Percentiles rank a stretch among this genome's conserved stretches.
These are phyloP conservation scores for Nectriaceae sp. DNA, from an alignment of 2,329 filamentous ascomycete species.

Conservation along the genomic window DNA sequence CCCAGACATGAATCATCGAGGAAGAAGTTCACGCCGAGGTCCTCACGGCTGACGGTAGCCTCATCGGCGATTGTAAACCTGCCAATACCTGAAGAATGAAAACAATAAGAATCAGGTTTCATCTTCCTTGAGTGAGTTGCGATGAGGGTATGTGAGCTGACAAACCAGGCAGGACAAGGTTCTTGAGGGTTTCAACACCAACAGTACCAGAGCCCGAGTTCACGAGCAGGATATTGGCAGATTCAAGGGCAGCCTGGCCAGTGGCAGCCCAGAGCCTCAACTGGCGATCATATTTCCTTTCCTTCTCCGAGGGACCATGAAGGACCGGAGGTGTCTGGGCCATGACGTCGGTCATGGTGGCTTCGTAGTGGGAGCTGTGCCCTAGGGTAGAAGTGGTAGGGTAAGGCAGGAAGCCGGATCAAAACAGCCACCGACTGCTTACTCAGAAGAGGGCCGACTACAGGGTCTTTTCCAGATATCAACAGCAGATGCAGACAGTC, in stretches of 20 bases:
- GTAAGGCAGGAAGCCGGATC: too few relatives aligned
- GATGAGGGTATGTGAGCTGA: constrained; percentile 2
- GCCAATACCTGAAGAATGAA: constrained; percentile 66
- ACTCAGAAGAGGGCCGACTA: too few relatives aligned
- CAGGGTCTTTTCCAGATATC: too few relatives aligned
- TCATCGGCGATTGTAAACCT: constrained; percentile 89
- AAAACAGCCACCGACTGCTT: too few relatives aligned
- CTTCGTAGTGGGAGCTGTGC: constrained; percentile 2
- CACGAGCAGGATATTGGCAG: constrained; percentile 86
- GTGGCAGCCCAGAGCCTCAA: constrained; percentile 92
- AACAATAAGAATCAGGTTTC: background rate
- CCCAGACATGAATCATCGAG: constrained; percentile 78
- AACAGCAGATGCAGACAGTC: too few relatives aligned
- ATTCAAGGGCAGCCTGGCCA: constrained; percentile 87
- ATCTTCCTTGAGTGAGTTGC: background rate
- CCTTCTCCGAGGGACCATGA: constrained; percentile 59
- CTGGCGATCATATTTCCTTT: constrained; percentile 90
- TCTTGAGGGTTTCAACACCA: constrained; percentile 91
- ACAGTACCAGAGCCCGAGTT: constrained; percentile 87
- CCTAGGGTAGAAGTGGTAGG: constrained; percentile 1
- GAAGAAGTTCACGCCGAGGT: constrained; percentile 97
- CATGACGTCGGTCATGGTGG: constrained; percentile 33
- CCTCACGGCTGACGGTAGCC: constrained; percentile 72
- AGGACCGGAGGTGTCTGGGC: constrained; percentile 37
- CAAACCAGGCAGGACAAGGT: constrained; percentile 85